phyloP scores from a whole-genome alignment of 306 rosid genomes.

The Herpetospermum pedunculosum region DNA sequence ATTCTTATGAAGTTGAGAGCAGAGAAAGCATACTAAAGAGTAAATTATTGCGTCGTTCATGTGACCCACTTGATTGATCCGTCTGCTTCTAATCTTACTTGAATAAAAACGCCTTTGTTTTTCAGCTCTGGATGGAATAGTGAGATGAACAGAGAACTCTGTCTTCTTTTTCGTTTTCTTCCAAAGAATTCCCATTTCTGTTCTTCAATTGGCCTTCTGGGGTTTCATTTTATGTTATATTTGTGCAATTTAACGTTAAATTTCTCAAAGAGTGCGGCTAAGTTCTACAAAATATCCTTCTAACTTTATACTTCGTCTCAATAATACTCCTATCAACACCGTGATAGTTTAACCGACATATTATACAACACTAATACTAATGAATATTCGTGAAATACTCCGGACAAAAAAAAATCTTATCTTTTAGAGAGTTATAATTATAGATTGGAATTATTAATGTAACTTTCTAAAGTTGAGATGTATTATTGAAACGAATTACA shows the following conservation, averaged over 20 bases:
- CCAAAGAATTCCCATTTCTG: neutral
- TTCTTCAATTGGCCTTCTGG: neutral
- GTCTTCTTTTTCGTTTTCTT: neutral
- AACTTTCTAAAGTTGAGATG: too few relatives aligned
- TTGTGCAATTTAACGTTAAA: neutral
- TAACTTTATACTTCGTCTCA: too few relatives aligned
- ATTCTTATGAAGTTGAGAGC: neutral
- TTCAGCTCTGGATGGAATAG: neutral
- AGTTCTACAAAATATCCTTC: too few relatives aligned
- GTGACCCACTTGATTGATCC: conserved; percentile 24
- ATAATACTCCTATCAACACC: too few relatives aligned
- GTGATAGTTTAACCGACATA: too few relatives aligned
- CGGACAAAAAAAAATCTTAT: too few relatives aligned
- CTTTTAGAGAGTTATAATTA: too few relatives aligned
- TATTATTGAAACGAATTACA: too few relatives aligned
- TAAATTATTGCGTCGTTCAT: conserved; percentile 13
- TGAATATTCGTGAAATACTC: too few relatives aligned
- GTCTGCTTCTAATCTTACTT: neutral
- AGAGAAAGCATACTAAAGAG: conserved; percentile 1
- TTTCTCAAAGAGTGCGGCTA: too few relatives aligned
- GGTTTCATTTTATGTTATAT: neutral
- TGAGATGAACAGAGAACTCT: neutral
- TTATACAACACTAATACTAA: too few relatives aligned
- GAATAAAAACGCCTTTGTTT: neutral
- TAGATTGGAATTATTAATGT: too few relatives aligned